These are phyloP conservation scores for Posidonia australis DNA, from an alignment of 106 monocot genomes.

Conservation along the genomic window DNA sequence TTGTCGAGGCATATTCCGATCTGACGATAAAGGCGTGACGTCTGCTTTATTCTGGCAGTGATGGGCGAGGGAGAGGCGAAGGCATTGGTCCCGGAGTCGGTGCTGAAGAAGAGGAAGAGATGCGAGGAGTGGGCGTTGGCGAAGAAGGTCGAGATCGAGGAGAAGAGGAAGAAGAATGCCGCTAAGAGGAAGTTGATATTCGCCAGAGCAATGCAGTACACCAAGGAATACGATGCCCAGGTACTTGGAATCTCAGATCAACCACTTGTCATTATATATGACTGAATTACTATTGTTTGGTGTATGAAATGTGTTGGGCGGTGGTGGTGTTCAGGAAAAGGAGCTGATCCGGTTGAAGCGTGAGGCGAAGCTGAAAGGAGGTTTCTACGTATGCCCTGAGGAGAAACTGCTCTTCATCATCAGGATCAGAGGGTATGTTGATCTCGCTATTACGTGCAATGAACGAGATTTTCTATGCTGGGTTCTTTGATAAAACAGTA, in stretches of 20 bases:
- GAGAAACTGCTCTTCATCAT: slow-evolving; percentile 50
- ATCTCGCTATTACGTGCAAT: background rate
- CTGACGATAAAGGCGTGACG: no score
- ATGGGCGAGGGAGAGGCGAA: slow-evolving; percentile 25
- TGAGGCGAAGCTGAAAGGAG: slow-evolving; percentile 43
- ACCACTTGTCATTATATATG: no score
- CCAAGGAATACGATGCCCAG: slow-evolving; percentile 43
- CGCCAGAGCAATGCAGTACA: slow-evolving; percentile 32
- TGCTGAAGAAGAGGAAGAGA: slow-evolving; percentile 67
- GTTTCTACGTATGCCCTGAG: slow-evolving; percentile 46
- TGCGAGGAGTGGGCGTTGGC: slow-evolving; percentile 41
- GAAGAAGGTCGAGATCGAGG: slow-evolving; percentile 32
- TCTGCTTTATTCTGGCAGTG: no score
- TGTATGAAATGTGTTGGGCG: background rate
- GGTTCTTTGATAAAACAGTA: background rate
- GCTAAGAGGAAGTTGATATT: slow-evolving; percentile 51
- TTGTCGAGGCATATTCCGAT: no score
- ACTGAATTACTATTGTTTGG: background rate
- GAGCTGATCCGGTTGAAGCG: slow-evolving; percentile 39
- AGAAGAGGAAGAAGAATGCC: slow-evolving; percentile 33
- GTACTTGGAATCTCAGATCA: slow-evolving; percentile 14
- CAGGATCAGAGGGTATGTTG: slow-evolving; percentile 37
- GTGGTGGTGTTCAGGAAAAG: slow-evolving; percentile 24
- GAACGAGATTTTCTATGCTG: background rate
- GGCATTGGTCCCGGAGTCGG: slow-evolving; percentile 48